phyloP scores from a whole-genome alignment of 2,329 filamentous ascomycete genomes.

The Dendryphion nanum region DNA sequence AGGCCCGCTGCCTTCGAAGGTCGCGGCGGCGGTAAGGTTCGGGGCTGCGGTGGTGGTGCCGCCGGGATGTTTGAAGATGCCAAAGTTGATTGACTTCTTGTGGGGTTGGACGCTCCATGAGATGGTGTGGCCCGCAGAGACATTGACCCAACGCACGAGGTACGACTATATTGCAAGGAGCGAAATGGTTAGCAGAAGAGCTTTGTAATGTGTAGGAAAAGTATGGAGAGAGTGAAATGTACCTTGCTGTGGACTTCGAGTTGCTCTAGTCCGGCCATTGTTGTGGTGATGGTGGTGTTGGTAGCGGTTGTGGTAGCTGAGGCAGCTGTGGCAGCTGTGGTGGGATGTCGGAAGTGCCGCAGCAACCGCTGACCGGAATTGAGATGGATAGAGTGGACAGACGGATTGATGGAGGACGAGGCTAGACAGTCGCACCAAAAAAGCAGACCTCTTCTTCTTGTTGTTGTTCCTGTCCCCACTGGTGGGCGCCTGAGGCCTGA shows the following conservation, averaged over 20 bases:
- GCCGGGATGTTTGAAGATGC: constrained; percentile 94
- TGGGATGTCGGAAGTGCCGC: too few species aligned
- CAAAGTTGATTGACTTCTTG: constrained; percentile 98
- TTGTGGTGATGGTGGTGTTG: constrained; percentile 4
- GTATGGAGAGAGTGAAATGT: constrained; percentile 30
- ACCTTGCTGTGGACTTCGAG: constrained; percentile 98
- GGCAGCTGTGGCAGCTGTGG: too few species aligned
- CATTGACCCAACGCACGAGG: constrained; percentile 95
- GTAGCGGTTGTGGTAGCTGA: too few species aligned
- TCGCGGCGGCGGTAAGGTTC: constrained; percentile 36
- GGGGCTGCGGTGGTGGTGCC: constrained; percentile 57
- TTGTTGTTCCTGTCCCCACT: too few species aligned
- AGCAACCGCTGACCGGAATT: too few species aligned
- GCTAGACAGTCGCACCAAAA: too few species aligned
- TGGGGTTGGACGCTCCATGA: constrained; percentile 98
- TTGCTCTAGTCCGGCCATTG: constrained; percentile 93
- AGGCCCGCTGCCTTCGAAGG: constrained; percentile 27
- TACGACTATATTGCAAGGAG: constrained; percentile 88
- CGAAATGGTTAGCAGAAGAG: too few species aligned
- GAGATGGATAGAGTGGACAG: too few species aligned
- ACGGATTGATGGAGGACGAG: too few species aligned
- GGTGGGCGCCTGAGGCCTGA: too few species aligned
- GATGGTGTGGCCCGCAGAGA: constrained; percentile 85
- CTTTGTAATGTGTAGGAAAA: too few species aligned
- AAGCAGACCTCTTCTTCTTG: too few species aligned